Base-by-base conservation (phyloP, 306 rosid species). In the Quercus glauca region DNA sequence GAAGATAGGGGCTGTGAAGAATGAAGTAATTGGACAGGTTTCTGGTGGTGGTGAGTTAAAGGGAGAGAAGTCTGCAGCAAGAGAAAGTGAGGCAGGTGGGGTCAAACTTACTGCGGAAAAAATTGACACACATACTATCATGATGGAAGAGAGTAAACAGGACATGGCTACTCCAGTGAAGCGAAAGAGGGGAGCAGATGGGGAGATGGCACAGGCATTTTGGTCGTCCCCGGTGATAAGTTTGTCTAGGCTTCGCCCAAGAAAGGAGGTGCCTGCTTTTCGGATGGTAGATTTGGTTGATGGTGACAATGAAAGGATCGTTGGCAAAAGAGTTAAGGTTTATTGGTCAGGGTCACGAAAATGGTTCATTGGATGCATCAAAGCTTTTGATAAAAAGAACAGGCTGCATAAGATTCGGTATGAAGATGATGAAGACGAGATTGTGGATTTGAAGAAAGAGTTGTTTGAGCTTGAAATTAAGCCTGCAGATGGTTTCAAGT, bases 311-410 rank as follows among this genome's bases (percentile, higher is more conserved):
- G 72, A 35, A 19, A 67, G 45, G 51, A 35, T 67, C 8, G 43
- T 67, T 67, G 72, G 72, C 72, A 67, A 67, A 67, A 67, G 25
- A 67, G 72, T 67, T 33, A 67, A 67, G 72, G 72, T 67, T 67
- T 67, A 67, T 45, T 67, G 72, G 72, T 67, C 72, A 17, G 72
- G 72, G 20, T 67, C 72, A 35, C 72, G 72, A 33, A 67, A 67
- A 67, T 67, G 72, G 72, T 67, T 67, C 43, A 67, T 23, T 3
- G 72, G 72, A 67, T 4, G 72, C 51, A 18, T 67, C 52, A 67
- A 67, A 67, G 72, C 72, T 33, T 67, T 67, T 67, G 72, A 67
- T 67, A 6, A 33, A 3, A 23, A 35, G 51, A 67, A 33, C 15
- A n/a, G 6, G 72, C 52, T 33, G 72, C 72, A 67, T 67, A 35